Conservation (phyloP, 768 basidiomycete species). For the Rhizopogon sp. region DNA sequence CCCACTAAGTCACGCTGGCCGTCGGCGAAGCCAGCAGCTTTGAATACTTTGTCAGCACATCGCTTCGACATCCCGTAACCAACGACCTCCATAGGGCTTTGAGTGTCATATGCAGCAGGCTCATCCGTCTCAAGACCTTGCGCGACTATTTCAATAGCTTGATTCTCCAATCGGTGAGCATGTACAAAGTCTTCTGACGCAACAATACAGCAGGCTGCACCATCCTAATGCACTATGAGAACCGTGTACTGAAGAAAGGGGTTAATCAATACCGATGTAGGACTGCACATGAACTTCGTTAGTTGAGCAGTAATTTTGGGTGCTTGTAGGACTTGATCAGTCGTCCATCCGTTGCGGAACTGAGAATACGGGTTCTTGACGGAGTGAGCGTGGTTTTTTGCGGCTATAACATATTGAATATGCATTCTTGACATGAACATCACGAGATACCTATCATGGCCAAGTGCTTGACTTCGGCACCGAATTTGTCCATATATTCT, state of each 20-base stretch:
- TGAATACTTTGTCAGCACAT: constrained; percentile 65
- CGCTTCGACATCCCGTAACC: constrained; percentile 74
- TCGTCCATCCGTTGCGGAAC: constrained; percentile 74
- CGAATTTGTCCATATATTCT: constrained; percentile 76
- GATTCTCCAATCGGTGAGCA: constrained; percentile 68
- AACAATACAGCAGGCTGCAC: constrained; percentile 71
- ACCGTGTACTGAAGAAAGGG: background rate
- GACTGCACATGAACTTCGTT: constrained; percentile 85
- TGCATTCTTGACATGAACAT: constrained; percentile 5
- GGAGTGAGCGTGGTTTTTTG: constrained; percentile 83
- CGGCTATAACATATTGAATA: constrained; percentile 30
- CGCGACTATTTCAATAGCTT: constrained; percentile 79
- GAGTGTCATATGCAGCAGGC: constrained; percentile 56
- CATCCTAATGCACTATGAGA: constrained; percentile 41
- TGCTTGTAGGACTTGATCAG: constrained; percentile 62
- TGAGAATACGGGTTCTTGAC: constrained; percentile 84
- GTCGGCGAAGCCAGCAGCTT: constrained; percentile 60
- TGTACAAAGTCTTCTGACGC: constrained; percentile 79
- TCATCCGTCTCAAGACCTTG: constrained; percentile 64
- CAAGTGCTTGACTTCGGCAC: constrained; percentile 59
- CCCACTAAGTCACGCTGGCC: constrained; percentile 69
- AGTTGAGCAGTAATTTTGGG: constrained; percentile 67
- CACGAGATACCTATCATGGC: constrained; percentile 62
- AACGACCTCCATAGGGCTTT: constrained; percentile 75
- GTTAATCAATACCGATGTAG: constrained; percentile 51